Conservation (phyloP, 768 basidiomycete genomes). For the Sistotremastrum niveocremeum region DNA sequence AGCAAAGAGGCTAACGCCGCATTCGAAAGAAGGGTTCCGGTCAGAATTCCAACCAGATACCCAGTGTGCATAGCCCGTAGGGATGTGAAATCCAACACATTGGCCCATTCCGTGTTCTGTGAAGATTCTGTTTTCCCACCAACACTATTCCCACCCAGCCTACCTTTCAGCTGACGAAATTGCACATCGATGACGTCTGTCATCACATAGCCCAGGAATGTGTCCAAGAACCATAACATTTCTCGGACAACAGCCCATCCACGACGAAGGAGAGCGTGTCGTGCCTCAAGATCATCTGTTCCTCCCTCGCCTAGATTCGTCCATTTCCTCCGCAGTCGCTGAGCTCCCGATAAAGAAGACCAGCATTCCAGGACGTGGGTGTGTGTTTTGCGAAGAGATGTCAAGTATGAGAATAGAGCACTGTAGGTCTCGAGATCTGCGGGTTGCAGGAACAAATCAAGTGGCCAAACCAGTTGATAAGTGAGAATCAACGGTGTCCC, state of each 20-base stretch:
- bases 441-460: constrained; percentile 77
- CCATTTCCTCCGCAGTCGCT: constrained; percentile 74
- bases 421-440: constrained; percentile 64
- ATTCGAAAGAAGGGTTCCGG: constrained; percentile 69
- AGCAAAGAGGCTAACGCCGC: constrained; percentile 45
- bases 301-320: constrained; percentile 82
- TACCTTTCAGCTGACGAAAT: constrained; percentile 54
- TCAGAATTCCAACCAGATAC: constrained; percentile 67
- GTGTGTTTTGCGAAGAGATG: constrained; percentile 75
- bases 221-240: constrained; percentile 89
- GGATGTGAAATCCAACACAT: constrained; percentile 65
- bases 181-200: constrained; percentile 83
- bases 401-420: constrained; percentile 68
- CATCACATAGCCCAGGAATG: constrained; percentile 74
- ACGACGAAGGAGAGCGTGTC: constrained; percentile 54
- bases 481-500: constrained; percentile 63
- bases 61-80: constrained; percentile 69
- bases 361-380: constrained; percentile 69
- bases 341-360: constrained; percentile 74
- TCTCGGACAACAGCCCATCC: constrained; percentile 81
- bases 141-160: constrained; percentile 20
- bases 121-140: background rate
- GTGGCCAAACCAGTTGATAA: constrained; percentile 71
- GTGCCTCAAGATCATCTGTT: constrained; percentile 55
- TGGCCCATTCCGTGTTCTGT: background rate